A percentile compares a stretch with the other conserved stretches of the same genome.
phyloP scores from a whole-genome alignment of 176 grass and related monocot genomes.

The Oryza nivara region DNA sequence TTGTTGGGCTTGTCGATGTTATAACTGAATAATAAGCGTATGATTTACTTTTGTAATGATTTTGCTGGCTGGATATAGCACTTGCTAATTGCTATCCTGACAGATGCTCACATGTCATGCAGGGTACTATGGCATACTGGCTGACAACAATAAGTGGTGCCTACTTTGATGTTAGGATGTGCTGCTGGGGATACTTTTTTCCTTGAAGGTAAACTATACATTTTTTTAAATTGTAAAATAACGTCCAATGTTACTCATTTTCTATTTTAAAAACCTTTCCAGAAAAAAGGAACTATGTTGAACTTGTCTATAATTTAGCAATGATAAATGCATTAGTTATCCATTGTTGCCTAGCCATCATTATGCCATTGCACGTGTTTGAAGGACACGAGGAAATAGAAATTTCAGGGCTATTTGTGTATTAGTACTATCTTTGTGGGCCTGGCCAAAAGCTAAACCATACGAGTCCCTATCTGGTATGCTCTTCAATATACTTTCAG shows the following conservation, averaged over 20 bases:
- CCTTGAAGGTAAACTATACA: background rate
- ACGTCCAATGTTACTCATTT: background rate
- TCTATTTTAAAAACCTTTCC: background rate
- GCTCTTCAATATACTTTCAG: conserved; percentile 40
- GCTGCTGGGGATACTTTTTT: conserved; percentile 30
- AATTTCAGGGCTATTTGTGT: conserved; percentile 33
- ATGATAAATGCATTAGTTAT: conserved; percentile 30
- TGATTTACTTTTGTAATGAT: conserved; percentile 34
- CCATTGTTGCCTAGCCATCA: conserved; percentile 37
- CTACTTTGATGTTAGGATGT: conserved; percentile 31
- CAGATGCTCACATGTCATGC: conserved; percentile 39
- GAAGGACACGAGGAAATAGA: conserved; percentile 29
- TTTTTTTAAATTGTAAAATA: background rate
- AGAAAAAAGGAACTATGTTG: background rate
- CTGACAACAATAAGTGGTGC: conserved; percentile 11
- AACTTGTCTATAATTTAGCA: conserved; percentile 39
- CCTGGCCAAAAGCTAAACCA: conserved; percentile 36
- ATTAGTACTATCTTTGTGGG: conserved; percentile 10
- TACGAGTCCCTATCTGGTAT: conserved; percentile 43
- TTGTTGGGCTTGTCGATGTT: conserved; percentile 35
- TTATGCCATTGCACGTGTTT: conserved; percentile 43
- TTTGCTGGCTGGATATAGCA: conserved; percentile 15
- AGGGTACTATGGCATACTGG: conserved; percentile 22
- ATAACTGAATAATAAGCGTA: conserved; percentile 32
- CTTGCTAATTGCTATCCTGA: conserved; percentile 13